Evolutionary conservation across 345 rosid genomes (phyloP).

Genomic region (Sisymbrium irio): DNA sequence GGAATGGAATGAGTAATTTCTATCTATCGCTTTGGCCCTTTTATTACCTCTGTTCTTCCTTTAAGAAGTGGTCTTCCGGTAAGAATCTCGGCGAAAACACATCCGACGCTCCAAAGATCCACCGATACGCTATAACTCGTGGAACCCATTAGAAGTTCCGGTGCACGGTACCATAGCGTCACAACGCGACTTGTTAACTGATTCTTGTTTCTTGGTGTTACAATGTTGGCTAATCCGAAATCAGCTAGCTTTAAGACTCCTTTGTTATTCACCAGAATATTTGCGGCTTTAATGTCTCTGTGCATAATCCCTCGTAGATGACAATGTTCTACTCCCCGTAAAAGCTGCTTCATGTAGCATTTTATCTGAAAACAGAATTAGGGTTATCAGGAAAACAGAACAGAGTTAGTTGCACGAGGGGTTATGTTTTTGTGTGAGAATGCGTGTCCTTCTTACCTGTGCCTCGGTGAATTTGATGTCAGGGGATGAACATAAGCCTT

Average conservation of each 20-base stretch:
- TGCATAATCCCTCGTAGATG: constrained; percentile 71
- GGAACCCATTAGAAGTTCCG: constrained; percentile 80
- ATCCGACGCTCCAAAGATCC: constrained; percentile 82
- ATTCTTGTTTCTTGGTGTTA: constrained; percentile 50
- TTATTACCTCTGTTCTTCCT: constrained; percentile 58
- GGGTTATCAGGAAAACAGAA: not conserved
- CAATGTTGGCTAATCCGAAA: constrained; percentile 70
- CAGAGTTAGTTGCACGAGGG: constrained; percentile 3
- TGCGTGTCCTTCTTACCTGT: constrained; percentile 42
- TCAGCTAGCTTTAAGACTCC: constrained; percentile 72
- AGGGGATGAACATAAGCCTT: constrained; percentile 60
- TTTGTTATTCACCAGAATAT: constrained; percentile 68
- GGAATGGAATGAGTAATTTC: not conserved
- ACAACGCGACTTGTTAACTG: constrained; percentile 76
- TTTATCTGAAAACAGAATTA: constrained; percentile 41
- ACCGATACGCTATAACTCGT: constrained; percentile 65
- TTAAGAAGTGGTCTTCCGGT: constrained; percentile 67
- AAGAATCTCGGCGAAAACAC: constrained; percentile 69
- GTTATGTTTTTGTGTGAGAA: not conserved
- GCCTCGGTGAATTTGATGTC: constrained; percentile 58
- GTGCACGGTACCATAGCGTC: constrained; percentile 86
- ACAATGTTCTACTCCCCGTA: constrained; percentile 69
- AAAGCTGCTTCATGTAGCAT: constrained; percentile 80
- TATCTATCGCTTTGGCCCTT: not conserved
- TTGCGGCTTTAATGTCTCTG: constrained; percentile 70